Base-by-base conservation (phyloP, 352 stramenopile genomes). In the Pythium rishiriense region DNA sequence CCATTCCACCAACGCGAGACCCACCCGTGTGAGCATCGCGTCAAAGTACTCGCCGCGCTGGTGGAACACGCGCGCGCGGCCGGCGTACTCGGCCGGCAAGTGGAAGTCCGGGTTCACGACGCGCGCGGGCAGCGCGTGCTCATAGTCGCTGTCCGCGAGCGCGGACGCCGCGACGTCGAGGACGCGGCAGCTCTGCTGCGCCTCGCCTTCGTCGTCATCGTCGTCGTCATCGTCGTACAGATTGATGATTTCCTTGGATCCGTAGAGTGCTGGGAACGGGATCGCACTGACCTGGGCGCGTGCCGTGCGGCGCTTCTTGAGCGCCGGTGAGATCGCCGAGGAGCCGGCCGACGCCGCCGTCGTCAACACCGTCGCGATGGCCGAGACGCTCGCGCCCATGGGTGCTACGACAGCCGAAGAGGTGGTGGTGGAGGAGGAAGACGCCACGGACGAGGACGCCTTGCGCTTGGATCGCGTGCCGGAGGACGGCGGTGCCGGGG, bases 11-110 rank as follows among this genome's bases (percentile, higher is more conserved):
- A 47, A 21, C 19, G 31, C 1, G 33, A 28, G 31, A 63, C 77
- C 24, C 64, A 90, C 81, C 62, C 78, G 70, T 22, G 76, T 87
- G 41, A 91, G 76, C 74, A 87, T 83, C 19, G 82, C 78, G 60
- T 89, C 70, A 66, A 80, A 91, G 51, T 76, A 72, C 33, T 69
- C 74, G 17, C 63, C 71, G 24, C 60, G 68, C 57, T 82, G 61
- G 33, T 71, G 47, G 11, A 87, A 21, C 50, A 91, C 79, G 0
- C 56, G 58, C 21, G 79, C 72, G n/a, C 43, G 57, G 22, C 64
- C 68, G 39, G 74, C 70, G 66, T 82, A 87, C 25, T 70, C 59
- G 14, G 75, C 66, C 0, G 75, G 70, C 19, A 90, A 45, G 47
- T 88, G 75, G 50, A 79, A 74, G 55, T 90, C 81, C 1, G 81